Percentiles rank a stretch among this genome's conserved stretches.
Evolutionary conservation across 305 asterid genomes (phyloP).

Genomic region (Solanum hybrid): DNA sequence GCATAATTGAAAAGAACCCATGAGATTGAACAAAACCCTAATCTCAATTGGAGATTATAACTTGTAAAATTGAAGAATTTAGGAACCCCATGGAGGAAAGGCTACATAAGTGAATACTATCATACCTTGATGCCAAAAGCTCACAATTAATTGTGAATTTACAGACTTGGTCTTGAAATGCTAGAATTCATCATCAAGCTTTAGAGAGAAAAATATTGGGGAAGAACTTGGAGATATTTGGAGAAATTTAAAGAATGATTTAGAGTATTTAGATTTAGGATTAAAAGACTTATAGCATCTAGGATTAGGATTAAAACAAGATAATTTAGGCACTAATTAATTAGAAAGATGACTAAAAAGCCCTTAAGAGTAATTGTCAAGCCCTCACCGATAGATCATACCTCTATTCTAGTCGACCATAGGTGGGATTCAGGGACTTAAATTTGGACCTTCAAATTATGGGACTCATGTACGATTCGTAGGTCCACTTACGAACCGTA

Average conservation of each 20-base stretch:
- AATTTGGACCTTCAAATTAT: not conserved
- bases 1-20: not conserved
- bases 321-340: not conserved
- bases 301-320: not conserved
- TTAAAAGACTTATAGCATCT: not conserved
- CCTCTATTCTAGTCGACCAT: not conserved
- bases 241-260: not conserved
- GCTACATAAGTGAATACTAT: not conserved
- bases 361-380: not conserved
- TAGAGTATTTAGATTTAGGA: not conserved
- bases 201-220: not conserved
- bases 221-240: not conserved
- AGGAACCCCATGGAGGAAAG: not conserved
- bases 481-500: not conserved
- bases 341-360: not conserved
- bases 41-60: not conserved
- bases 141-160: not conserved
- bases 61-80: not conserved
- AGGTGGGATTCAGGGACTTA: not conserved
- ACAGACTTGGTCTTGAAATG: not conserved
- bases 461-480: not conserved
- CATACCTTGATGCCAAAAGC: not conserved
- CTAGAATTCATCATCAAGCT: not conserved
- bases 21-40: not conserved
- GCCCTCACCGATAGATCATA: not conserved